A percentile compares a stretch with the other conserved stretches of the same genome.
Conservation (phyloP, 768 basidiomycete species). For the Hydnum rufescens region DNA sequence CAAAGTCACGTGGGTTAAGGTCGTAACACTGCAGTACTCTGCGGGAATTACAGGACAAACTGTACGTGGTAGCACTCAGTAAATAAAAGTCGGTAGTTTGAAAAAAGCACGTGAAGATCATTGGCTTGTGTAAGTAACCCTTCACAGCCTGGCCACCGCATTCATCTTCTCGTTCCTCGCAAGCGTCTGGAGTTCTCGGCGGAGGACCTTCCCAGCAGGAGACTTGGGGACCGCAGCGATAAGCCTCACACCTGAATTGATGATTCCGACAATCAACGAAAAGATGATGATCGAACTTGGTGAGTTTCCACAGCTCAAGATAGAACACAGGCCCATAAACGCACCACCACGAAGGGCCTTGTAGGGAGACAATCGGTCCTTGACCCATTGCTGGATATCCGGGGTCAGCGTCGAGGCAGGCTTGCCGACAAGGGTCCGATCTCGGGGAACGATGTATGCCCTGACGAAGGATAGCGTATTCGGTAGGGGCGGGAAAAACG, state of each 20-base stretch:
- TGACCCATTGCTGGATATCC: slow-evolving; percentile 43
- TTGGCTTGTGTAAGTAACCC: too few relatives aligned
- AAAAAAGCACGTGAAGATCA: too few relatives aligned
- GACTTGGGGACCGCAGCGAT: slow-evolving; percentile 48
- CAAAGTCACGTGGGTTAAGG: too few relatives aligned
- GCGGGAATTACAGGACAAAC: too few relatives aligned
- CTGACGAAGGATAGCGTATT: slow-evolving; percentile 10
- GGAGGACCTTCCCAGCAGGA: slow-evolving; percentile 73
- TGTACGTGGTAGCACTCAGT: too few relatives aligned
- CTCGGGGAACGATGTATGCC: slow-evolving; percentile 20
- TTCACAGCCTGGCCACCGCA: too few relatives aligned
- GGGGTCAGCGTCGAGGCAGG: slow-evolving; percentile 26
- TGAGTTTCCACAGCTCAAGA: too few relatives aligned
- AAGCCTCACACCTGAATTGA: slow-evolving; percentile 26
- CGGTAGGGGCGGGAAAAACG: not conserved
- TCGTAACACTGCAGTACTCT: too few relatives aligned
- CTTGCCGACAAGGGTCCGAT: slow-evolving; percentile 13
- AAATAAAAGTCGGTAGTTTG: too few relatives aligned
- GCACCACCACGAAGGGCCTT: slow-evolving; percentile 47
- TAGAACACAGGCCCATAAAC: not conserved
- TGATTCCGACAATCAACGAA: too few relatives aligned
- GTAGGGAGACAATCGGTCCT: slow-evolving; percentile 44
- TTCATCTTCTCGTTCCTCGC: too few relatives aligned
- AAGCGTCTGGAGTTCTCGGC: slow-evolving; percentile 55
- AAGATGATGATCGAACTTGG: too few relatives aligned